Percentiles rank a stretch among this genome's conserved stretches.
Conservation (phyloP, 78 protist species). For the Planoprotostelium fungivorum region DNA sequence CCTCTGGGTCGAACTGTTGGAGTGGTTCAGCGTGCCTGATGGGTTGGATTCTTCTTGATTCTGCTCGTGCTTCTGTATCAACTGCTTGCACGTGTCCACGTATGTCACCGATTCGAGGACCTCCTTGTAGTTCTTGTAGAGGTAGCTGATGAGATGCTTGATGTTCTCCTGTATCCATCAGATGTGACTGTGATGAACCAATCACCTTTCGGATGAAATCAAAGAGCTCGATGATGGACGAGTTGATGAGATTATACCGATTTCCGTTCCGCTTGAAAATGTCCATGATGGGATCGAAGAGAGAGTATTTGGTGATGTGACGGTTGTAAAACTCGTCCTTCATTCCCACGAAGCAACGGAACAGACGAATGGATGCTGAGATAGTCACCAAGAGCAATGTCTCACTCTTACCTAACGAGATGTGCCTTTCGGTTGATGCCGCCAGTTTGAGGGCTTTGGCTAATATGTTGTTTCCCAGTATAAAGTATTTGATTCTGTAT, state of each 20-base stretch:
- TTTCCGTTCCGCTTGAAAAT: slow-evolving; percentile 39
- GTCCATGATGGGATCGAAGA: slow-evolving; percentile 46
- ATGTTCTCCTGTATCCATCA: slow-evolving; percentile 40
- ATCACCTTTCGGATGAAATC: slow-evolving; percentile 28
- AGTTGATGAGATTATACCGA: slow-evolving; percentile 59
- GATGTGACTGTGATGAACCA: background rate
- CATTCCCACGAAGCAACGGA: slow-evolving; percentile 48
- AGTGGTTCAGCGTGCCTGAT: background rate
- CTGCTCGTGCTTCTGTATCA: slow-evolving; percentile 40
- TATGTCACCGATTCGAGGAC: slow-evolving; percentile 22
- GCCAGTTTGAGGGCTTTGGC: slow-evolving; percentile 33
- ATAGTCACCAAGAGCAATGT: background rate
- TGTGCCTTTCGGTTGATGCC: slow-evolving; percentile 18
- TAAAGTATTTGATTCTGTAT: slow-evolving; percentile 51
- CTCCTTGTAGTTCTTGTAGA: slow-evolving; percentile 29
- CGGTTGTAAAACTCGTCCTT: slow-evolving; percentile 54
- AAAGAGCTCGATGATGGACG: slow-evolving; percentile 66
- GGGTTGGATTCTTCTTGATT: slow-evolving; percentile 10
- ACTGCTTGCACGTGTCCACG: slow-evolving; percentile 42
- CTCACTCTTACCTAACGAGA: slow-evolving; percentile 22
- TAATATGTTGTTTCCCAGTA: slow-evolving; percentile 50
- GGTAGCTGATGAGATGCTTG: slow-evolving; percentile 27
- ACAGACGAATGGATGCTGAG: slow-evolving; percentile 40
- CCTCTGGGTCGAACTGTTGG: background rate
- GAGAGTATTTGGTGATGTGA: slow-evolving; percentile 51